These are phyloP conservation scores for Pachyrhizus erosus DNA, from an alignment of 306 rosid genomes.

Conservation along the genomic window DNA sequence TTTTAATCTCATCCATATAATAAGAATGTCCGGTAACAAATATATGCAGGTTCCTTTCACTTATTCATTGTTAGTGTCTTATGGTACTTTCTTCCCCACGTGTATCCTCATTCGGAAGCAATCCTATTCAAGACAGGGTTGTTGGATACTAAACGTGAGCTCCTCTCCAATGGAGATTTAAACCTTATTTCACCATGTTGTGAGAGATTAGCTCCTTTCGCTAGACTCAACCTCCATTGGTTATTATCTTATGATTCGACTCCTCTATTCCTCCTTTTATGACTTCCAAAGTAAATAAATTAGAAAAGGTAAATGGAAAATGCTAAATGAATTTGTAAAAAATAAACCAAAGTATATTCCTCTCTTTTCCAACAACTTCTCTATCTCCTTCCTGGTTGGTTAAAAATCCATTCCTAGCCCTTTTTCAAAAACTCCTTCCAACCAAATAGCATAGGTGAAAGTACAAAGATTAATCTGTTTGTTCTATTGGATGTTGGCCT, in stretches of 20 bases:
- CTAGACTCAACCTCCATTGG: background rate
- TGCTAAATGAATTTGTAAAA: background rate
- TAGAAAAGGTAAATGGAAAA: background rate
- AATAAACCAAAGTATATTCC: background rate
- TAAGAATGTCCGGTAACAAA: background rate
- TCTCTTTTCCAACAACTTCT: background rate
- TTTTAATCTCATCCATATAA: background rate
- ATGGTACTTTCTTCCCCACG: background rate
- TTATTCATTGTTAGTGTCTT: background rate
- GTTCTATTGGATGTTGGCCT: background rate
- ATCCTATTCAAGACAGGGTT: too few relatives aligned
- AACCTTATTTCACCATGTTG: too few relatives aligned
- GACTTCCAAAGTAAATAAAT: constrained; percentile 17
- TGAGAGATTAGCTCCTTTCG: too few relatives aligned
- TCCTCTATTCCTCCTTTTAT: background rate
- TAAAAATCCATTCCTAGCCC: background rate
- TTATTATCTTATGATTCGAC: background rate
- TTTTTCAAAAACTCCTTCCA: background rate
- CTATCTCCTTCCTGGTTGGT: background rate
- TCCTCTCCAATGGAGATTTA: too few relatives aligned
- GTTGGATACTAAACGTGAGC: too few relatives aligned
- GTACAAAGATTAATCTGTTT: too few relatives aligned
- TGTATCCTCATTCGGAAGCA: too few relatives aligned
- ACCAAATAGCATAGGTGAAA: background rate
- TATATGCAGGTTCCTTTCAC: background rate